Evolutionary conservation across 2,329 filamentous ascomycete genomes (phyloP), one percentile per base, ranked within the genome.

Genomic region (Zymoseptoria pseudotritici): DNA sequence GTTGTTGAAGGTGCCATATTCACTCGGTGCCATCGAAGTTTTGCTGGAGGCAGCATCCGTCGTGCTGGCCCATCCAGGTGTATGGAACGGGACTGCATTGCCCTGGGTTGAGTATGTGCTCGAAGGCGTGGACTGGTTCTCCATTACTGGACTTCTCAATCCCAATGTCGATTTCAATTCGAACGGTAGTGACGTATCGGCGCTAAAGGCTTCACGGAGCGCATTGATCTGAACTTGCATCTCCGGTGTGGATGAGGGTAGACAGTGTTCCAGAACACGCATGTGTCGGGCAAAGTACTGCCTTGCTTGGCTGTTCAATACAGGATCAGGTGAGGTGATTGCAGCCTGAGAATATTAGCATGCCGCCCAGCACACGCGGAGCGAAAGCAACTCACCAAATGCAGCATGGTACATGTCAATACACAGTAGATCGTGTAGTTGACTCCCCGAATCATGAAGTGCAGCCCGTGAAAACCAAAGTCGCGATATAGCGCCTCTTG

Each of bases 381-480:
- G 8, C 31, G 5, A 5, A 19, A 10, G 11, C 22, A 24, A 83
- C 90, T 75, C 80, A 97, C 93, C 75, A 97, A 76, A 74, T 97
- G 92, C 58, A 97, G 82, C 75, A 97, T 92, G 22, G 93, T 92
- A 77, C 92, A 96, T 0, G 91, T 94, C 53, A 97, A 78, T 24
- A 96, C 86, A 58, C 87, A 86, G 71, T 97, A 97, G n/a, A 97
- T 91, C 5, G 90, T 91, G 70, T 96, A 97, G 74, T 92, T 96
- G 72, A 96, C 91, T 49, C 93, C 93, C 66, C 93, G 84, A 70
- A 93, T 88, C 93, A 97, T 97, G 76, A 88, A 95, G 67, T 94
- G 82, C 17, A 97, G 79, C 0, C 92, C 93, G 17, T 83, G 83
- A 61, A 96, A 78, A 2, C 91, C 90, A 73, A 87, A 96, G 0